Evolutionary conservation across 495 filamentous ascomycete genomes (phyloP), one percentile per base, ranked within the genome.

Genomic region (Penicillium daleae): DNA sequence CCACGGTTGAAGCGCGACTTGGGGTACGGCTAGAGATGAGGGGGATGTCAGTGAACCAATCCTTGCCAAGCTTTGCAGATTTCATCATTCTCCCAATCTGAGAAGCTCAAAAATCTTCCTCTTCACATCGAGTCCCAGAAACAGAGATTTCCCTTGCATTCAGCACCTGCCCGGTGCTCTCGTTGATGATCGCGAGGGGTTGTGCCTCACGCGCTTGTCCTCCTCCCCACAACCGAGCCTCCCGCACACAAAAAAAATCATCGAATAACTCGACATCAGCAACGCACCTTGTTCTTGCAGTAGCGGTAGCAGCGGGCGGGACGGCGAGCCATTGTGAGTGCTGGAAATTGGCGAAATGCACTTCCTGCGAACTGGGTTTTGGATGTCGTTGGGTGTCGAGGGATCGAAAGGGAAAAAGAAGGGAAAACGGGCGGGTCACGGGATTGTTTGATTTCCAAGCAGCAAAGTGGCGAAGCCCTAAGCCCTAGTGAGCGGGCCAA

Each of bases 1-100:
- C 95, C 95, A 86, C 95, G 93, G 89, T 99, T 99, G 91, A 97
- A 99, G 66, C 95, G 92, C 66, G 92, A 97, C 89, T 99, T 97
- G 70, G 95, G 95, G 85, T 98, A 99, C 76, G 95, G 93, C 92
- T 97, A 70, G 49, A 58, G 27, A 56, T 19, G 49, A 32, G 19
- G 59, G 21, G 40, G 17, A 71, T 57, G 73, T 79, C 62, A 82
- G 73, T 68, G 15, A 55, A 44, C 40, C 22, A 19, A 59, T 40
- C 17, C 57, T 58, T 67, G 56, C 56, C 61, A 51, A 61, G 53
- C n/a, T 31, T 33, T 37, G 31, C 12, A 10, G n/a, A 54, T 54
- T 54, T 24, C 29, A 54, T 54, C 6, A 9, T 35, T 35, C 29
- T 15, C n/a, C n/a, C 31, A 54, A 24, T 22, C 31, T 4, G 12